These are phyloP conservation scores for Exophiala bonariae DNA, from an alignment of 2,329 filamentous ascomycete species.

Conservation along the genomic window DNA sequence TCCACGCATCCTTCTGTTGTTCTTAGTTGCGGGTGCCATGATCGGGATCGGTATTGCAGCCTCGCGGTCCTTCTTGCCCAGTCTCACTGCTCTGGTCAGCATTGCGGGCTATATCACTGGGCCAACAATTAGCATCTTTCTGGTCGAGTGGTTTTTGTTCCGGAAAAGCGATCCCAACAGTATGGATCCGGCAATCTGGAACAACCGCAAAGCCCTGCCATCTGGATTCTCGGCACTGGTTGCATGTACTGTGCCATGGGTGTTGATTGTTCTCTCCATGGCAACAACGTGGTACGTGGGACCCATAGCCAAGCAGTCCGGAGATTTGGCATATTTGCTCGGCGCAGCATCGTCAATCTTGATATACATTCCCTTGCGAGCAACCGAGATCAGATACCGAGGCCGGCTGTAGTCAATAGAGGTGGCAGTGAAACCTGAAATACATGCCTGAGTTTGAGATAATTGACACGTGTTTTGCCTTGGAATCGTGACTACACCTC, in stretches of 20 bases:
- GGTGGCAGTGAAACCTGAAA: not conserved
- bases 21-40: slow-evolving; percentile 6
- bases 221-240: slow-evolving; percentile 61
- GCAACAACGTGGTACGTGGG: slow-evolving; percentile 69
- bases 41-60: slow-evolving; percentile 10
- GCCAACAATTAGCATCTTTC: slow-evolving; percentile 17
- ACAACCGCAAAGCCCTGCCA: slow-evolving; percentile 59
- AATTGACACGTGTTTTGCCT: not conserved
- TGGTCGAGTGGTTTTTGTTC: slow-evolving; percentile 62
- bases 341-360: slow-evolving; percentile 5
- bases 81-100: slow-evolving; percentile 44
- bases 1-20: slow-evolving; percentile 5
- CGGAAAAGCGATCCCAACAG: slow-evolving; percentile 45
- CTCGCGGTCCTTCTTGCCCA: slow-evolving; percentile 5
- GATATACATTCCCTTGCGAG: slow-evolving; percentile 5
- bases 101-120: slow-evolving; percentile 25
- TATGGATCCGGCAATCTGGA: slow-evolving; percentile 65
- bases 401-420: slow-evolving; percentile 3
- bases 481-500: not conserved
- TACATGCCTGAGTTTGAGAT: not conserved
- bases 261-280: slow-evolving; percentile 65
- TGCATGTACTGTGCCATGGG: slow-evolving; percentile 65
- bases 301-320: slow-evolving; percentile 58
- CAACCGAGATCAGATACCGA: slow-evolving; percentile 4
- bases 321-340: slow-evolving; percentile 35